Conservation (phyloP, 2,329 filamentous ascomycete genomes). For the Sphaerostilbella broomeana region DNA sequence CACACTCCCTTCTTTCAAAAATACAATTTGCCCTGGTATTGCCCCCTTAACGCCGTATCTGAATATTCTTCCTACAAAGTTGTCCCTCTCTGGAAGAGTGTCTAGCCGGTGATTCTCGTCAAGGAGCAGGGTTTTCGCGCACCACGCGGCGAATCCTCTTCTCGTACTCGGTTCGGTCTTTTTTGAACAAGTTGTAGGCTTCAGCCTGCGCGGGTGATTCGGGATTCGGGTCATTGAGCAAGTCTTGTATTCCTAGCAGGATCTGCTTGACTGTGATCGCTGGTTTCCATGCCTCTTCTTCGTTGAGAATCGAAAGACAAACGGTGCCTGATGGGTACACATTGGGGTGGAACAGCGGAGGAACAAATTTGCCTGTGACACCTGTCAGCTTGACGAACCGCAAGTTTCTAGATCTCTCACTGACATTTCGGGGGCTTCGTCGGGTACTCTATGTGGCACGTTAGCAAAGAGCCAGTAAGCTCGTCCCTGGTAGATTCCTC, state of each 20-base stretch:
- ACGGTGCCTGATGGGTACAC: conserved; percentile 98
- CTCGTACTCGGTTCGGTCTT: conserved; percentile 81
- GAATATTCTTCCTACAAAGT: conserved; percentile 1
- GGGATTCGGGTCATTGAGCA: conserved; percentile 93
- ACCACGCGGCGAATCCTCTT: conserved; percentile 81
- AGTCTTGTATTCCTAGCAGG: conserved; percentile 87
- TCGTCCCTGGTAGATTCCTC: no score
- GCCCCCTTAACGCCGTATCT: conserved; percentile 23
- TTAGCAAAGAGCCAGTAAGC: no score
- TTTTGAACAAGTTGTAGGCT: conserved; percentile 94
- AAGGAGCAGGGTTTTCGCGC: conserved; percentile 78
- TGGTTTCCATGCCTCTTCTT: conserved; percentile 97
- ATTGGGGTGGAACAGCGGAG: conserved; percentile 95
- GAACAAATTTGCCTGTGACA: conserved; percentile 79
- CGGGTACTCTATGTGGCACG: conserved; percentile 92
- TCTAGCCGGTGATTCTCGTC: conserved; percentile 13
- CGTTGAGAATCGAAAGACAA: conserved; percentile 93
- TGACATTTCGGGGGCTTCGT: conserved; percentile 98
- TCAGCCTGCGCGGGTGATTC: conserved; percentile 96
- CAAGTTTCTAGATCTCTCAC: conserved; percentile 26
- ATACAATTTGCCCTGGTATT: conserved; percentile 29
- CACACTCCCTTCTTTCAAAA: no score
- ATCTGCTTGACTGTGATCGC: conserved; percentile 99
- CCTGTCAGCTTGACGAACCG: neutral
- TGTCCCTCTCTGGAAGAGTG: conserved; percentile 1